A percentile compares a stretch with the other conserved stretches of the same genome.
phyloP scores from a whole-genome alignment of 768 basidiomycete species.

The Mycena polygramma region DNA sequence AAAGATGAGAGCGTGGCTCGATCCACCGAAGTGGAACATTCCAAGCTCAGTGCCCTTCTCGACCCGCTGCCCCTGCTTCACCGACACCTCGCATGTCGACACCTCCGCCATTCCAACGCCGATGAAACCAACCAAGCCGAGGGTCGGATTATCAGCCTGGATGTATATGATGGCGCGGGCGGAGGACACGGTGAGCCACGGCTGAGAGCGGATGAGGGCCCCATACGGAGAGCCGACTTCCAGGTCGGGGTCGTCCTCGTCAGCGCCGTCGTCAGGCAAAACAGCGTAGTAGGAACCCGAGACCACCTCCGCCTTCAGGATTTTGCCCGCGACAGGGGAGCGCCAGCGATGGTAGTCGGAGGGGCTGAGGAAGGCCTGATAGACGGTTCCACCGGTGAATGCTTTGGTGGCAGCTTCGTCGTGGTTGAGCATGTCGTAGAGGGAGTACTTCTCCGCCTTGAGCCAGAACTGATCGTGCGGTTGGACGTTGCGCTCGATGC shows the following conservation, averaged over 20 bases:
- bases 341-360: conserved; percentile 67
- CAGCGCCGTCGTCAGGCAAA: conserved; percentile 46
- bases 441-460: conserved; percentile 64
- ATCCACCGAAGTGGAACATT: conserved; percentile 67
- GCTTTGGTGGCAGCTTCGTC: conserved; percentile 47
- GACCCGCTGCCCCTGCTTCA: conserved; percentile 54
- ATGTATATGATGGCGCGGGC: conserved; percentile 61
- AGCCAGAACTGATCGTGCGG: conserved; percentile 61
- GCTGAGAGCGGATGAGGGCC: conserved; percentile 42
- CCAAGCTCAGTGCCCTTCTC: conserved; percentile 63
- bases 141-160: conserved; percentile 50
- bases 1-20: conserved; percentile 59
- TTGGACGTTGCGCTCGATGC: conserved; percentile 49
- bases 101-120: conserved; percentile 63
- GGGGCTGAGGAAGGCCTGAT: conserved; percentile 63
- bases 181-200: conserved; percentile 52
- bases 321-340: conserved; percentile 55
- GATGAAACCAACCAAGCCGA: conserved; percentile 61
- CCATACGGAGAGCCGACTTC: conserved; percentile 31
- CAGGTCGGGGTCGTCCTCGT: neutral
- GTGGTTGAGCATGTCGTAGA: conserved; percentile 58
- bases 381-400: conserved; percentile 58
- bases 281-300: conserved; percentile 54
- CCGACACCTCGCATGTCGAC: conserved; percentile 59
- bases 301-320: conserved; percentile 50